Evolutionary conservation across 306 rosid genomes (phyloP).

Genomic region (Prosopis cineraria): DNA sequence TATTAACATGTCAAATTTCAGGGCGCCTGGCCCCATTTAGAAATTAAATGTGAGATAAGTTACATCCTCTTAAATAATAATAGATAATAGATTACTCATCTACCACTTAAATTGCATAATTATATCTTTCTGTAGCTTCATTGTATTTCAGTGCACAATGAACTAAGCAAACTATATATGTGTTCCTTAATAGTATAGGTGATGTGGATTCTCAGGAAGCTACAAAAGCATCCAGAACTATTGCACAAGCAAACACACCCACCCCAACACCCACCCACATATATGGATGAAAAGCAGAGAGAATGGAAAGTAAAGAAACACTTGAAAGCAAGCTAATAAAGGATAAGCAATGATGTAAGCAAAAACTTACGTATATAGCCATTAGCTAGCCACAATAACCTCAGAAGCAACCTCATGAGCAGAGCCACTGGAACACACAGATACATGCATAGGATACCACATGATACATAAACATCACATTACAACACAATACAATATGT

Average conservation of each 20-base stretch:
- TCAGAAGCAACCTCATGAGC: background rate
- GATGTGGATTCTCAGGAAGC: background rate
- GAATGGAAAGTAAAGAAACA: background rate
- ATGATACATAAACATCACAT: background rate
- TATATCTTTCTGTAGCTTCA: background rate
- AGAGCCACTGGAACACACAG: background rate
- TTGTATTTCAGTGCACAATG: background rate
- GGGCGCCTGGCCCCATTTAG: background rate
- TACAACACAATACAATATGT: background rate
- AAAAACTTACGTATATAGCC: background rate
- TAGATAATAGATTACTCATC: background rate
- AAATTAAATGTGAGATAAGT: background rate
- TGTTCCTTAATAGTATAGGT: background rate
- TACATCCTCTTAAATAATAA: background rate
- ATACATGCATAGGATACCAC: background rate
- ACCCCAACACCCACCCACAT: background rate
- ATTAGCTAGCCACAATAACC: background rate
- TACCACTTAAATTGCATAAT: background rate
- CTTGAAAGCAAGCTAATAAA: background rate
- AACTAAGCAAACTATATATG: background rate
- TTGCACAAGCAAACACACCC: background rate
- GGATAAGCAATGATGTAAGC: slow-evolving; percentile 5
- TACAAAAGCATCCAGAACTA: background rate
- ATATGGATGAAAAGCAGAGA: background rate
- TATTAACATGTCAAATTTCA: no score